Evolutionary conservation across 176 grass and related monocot species (phyloP).

Genomic region (Lolium multiflorum): DNA sequence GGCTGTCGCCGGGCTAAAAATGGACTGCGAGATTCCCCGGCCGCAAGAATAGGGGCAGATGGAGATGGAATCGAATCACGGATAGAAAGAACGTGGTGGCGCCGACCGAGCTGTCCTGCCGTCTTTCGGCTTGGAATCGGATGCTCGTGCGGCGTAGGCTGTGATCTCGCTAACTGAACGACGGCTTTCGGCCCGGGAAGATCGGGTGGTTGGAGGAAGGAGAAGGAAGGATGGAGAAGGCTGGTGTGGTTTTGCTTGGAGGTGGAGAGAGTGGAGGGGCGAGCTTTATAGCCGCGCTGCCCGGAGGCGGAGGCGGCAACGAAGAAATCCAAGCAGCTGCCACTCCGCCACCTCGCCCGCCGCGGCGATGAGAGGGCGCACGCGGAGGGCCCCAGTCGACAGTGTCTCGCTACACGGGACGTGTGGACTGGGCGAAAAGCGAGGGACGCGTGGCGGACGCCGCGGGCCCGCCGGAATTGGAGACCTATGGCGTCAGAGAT

Average conservation of each 20-base stretch:
- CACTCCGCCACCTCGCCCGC: background rate
- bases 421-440: constrained; percentile 2
- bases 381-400: background rate
- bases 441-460: constrained; percentile 47
- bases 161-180: background rate
- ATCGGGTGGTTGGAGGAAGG: background rate
- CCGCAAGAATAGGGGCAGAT: background rate
- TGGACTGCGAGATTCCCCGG: constrained; percentile 31
- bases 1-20: constrained; percentile 47
- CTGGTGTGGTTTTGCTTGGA: background rate
- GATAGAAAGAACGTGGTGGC: background rate
- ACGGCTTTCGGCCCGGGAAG: background rate
- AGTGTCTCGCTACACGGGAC: background rate
- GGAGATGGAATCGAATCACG: background rate
- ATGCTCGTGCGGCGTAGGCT: background rate
- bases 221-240: background rate
- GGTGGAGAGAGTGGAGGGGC: background rate
- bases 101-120: background rate
- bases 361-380: constrained; percentile 32
- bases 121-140: background rate
- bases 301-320: background rate
- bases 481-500: background rate
- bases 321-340: background rate
- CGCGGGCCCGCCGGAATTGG: background rate
- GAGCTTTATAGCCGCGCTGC: constrained; percentile 43